These are phyloP conservation scores for Streptanthus diversifolius DNA, from an alignment of 345 rosid species.

Conservation along the genomic window DNA sequence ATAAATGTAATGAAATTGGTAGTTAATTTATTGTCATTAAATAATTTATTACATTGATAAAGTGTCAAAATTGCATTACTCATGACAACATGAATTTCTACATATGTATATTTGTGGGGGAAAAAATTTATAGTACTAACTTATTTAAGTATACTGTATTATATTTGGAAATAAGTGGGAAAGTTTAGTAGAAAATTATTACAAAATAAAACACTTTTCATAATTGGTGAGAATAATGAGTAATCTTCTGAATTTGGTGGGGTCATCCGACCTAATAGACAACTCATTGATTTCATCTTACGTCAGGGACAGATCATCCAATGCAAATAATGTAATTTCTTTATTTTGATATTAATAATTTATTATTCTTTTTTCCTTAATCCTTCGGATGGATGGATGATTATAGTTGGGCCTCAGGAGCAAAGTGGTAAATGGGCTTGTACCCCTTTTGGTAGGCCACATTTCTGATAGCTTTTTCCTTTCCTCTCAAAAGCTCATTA, in stretches of 20 bases:
- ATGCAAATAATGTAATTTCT: constrained; percentile 10
- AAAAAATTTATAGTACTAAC: too few relatives aligned
- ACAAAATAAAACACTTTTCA: not conserved
- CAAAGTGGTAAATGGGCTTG: not conserved
- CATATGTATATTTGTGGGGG: too few relatives aligned
- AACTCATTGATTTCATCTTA: constrained; percentile 34
- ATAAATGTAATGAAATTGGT: not conserved
- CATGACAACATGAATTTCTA: too few relatives aligned
- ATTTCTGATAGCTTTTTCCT: not conserved
- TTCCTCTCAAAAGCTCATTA: not conserved
- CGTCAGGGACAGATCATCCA: constrained; percentile 29
- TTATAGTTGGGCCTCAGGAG: constrained; percentile 1
- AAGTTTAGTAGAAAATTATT: not conserved
- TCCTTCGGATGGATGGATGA: not conserved
- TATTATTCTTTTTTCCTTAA: not conserved
- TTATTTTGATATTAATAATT: not conserved
- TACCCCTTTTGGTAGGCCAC: not conserved
- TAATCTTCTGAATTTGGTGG: constrained; percentile 23
- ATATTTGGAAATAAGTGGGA: not conserved
- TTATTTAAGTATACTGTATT: too few relatives aligned
- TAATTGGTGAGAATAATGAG: constrained; percentile 11
- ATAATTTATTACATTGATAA: not conserved
- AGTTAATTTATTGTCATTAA: not conserved
- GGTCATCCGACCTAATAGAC: constrained; percentile 28
- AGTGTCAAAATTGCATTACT: too few relatives aligned